A percentile compares a stretch with the other conserved stretches of the same genome.
Evolutionary conservation across 257 asterid genomes (phyloP).

Genomic region (Nicotiana benthamiana): DNA sequence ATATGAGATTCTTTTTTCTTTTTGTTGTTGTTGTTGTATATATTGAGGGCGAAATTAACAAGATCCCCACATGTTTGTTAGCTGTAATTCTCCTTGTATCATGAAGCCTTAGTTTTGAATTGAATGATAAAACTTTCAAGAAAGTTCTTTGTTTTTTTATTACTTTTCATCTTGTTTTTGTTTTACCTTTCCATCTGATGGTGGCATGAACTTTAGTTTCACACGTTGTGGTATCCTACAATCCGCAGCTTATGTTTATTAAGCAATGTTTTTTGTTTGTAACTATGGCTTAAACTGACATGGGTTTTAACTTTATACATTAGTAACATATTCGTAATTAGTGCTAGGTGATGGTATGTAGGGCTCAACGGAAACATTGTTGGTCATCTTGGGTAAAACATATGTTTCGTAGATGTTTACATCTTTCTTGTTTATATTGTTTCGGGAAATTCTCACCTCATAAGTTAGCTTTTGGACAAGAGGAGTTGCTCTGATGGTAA

Average conservation of each 20-base stretch:
- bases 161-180: not conserved
- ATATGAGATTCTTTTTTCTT: too few species aligned
- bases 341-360: not conserved
- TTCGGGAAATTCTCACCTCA: too few species aligned
- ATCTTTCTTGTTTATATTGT: too few species aligned
- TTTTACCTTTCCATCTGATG: not conserved
- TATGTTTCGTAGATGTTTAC: too few species aligned
- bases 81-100: not conserved
- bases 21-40: not conserved
- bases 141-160: not conserved
- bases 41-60: not conserved
- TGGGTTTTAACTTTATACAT: not conserved
- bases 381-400: too few species aligned
- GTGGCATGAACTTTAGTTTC: not conserved
- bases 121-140: not conserved
- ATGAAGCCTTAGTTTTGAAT: not conserved
- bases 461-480: not conserved
- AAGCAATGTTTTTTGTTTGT: not conserved
- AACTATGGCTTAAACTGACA: not conserved
- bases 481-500: too few species aligned
- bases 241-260: not conserved
- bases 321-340: not conserved
- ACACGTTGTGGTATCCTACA: not conserved
- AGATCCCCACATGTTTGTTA: not conserved
- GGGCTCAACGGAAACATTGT: not conserved